phyloP scores from a whole-genome alignment of 495 filamentous ascomycete species.

The Jackrogersella minutella region DNA sequence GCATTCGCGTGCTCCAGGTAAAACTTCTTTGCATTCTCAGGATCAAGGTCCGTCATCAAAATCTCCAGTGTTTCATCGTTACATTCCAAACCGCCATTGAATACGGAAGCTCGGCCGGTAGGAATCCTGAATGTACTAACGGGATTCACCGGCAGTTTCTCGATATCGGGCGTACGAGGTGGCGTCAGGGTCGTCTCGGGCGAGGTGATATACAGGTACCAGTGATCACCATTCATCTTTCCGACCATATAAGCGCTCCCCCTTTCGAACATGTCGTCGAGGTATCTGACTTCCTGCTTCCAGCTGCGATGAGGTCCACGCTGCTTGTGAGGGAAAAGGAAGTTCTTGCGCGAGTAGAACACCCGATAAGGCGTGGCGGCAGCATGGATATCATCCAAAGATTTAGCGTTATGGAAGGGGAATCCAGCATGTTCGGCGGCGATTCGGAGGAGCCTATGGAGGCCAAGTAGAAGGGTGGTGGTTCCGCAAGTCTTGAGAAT shows the following conservation, averaged over 20 bases:
- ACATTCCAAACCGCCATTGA: slow-evolving; percentile 51
- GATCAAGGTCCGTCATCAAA: slow-evolving; percentile 97
- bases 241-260: slow-evolving; percentile 99
- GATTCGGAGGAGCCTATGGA: slow-evolving; percentile 89
- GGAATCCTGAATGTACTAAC: slow-evolving; percentile 52
- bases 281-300: slow-evolving; percentile 90
- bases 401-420: slow-evolving; percentile 63
- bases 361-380: slow-evolving; percentile 91
- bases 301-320: slow-evolving; percentile 95
- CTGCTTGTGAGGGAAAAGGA: slow-evolving; percentile 94
- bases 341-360: slow-evolving; percentile 99
- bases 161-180: slow-evolving; percentile 73
- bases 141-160: slow-evolving; percentile 47
- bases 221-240: slow-evolving; percentile 99
- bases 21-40: slow-evolving; percentile 92
- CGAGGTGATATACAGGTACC: slow-evolving; percentile 96
- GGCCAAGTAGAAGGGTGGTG: slow-evolving; percentile 88
- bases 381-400: slow-evolving; percentile 64
- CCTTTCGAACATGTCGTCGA: slow-evolving; percentile 88
- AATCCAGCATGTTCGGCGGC: slow-evolving; percentile 89
- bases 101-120: slow-evolving; percentile 72
- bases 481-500: slow-evolving; percentile 99
- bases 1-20: slow-evolving; percentile 92
- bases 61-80: slow-evolving; percentile 95
- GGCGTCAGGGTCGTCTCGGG: slow-evolving; percentile 83